Conservation (phyloP, 202 grass and related monocot species). For the Setaria italica region DNA sequence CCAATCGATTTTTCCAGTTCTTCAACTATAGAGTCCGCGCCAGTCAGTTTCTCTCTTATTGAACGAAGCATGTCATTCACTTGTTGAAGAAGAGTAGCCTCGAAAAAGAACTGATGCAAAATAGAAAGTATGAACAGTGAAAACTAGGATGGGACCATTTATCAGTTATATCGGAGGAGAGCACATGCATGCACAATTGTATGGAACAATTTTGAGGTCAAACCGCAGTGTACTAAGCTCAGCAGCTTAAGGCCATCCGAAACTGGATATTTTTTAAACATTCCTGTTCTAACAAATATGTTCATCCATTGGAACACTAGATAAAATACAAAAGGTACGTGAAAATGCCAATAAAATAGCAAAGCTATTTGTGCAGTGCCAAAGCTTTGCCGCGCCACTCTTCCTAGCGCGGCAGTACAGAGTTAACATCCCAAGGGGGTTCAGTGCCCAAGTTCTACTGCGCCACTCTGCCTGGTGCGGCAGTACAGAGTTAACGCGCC, state of each 20-base stretch:
- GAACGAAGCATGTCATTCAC: slow-evolving; percentile 74
- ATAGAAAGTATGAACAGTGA: background rate
- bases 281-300: too few species aligned
- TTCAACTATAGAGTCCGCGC: slow-evolving; percentile 63
- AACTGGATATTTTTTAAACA: too few species aligned
- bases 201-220: slow-evolving; percentile 26
- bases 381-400: too few species aligned
- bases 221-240: background rate
- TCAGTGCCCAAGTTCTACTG: too few species aligned
- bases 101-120: slow-evolving; percentile 88
- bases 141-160: slow-evolving; percentile 3
- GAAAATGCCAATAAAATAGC: too few species aligned
- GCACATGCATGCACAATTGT: background rate
- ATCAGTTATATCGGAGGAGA: slow-evolving; percentile 26
- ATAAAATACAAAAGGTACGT: too few species aligned
- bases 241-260: slow-evolving; percentile 22
- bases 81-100: slow-evolving; percentile 98
- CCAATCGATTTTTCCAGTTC: slow-evolving; percentile 78
- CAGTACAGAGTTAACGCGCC: too few species aligned
- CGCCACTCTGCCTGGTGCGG: too few species aligned
- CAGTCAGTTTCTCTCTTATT: slow-evolving; percentile 65
- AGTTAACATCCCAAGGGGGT: too few species aligned
- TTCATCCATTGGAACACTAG: too few species aligned
- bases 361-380: too few species aligned
- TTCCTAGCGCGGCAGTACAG: too few species aligned